Evolutionary conservation across 495 filamentous ascomycete genomes (phyloP), one percentile per base, ranked within the genome.

Genomic region (Arthonia radiata): DNA sequence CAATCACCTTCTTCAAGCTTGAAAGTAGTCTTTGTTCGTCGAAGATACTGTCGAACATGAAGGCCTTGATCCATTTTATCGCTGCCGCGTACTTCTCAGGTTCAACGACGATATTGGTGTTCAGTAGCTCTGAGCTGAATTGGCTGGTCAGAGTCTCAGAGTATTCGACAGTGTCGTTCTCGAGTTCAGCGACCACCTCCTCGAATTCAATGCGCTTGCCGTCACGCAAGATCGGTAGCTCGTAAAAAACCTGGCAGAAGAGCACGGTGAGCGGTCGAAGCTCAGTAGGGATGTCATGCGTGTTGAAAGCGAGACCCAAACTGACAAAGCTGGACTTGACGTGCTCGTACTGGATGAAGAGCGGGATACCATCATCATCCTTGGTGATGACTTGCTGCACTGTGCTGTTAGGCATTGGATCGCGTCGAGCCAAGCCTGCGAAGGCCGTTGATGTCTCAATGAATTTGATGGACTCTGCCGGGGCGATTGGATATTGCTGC

Each of bases 291-390:
- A 91, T 54, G 13, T 64, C 52, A 10, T 65, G 64, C 2, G 79
- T 83, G 11, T 22, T 22, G 18, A 93, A 44, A 22, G 90, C 57
- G 11, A 92, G 44, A 5, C 60, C 67, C 8, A 94, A 49, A 32
- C 77, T 67, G 23, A 91, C 79, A 41, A 99, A 99, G 37, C 74
- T 83, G 24, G 75, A 82, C 17, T 67, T 64, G 17, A 91, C 72
- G 37, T 90, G 65, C 52, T 99, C 86, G 37, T 86, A 99, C 48
- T 99, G 89, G n/a, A 99, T 59, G 47, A 92, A 99, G 2, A 92
- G 55, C 1, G 82, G 77, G 19, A 64, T 36, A 7, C 13, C 57
- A 3, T 57, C 36, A 5, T 58, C 54, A 28, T 81, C 68, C 13
- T 58, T 53, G 38, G 92, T 76, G 26, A 97, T 61, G 24, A 70